These are phyloP conservation scores for Trametes cubensis DNA, from an alignment of 768 basidiomycete species.

Conservation along the genomic window DNA sequence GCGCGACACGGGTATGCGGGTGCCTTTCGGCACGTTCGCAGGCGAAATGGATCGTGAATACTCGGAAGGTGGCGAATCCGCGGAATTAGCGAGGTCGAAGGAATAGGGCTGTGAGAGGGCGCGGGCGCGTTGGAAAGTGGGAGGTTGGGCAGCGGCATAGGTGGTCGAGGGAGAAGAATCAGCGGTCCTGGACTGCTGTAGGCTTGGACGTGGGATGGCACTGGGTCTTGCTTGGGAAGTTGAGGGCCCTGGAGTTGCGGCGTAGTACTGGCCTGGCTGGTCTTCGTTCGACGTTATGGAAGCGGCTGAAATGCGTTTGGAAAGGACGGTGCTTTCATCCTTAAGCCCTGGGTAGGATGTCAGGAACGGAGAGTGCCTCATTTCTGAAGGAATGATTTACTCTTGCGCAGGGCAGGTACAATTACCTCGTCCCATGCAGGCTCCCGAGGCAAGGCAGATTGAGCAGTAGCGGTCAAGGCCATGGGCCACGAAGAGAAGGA, in stretches of 20 bases:
- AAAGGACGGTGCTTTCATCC: constrained; percentile 75
- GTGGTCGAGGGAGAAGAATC: constrained; percentile 24
- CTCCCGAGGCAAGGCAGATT: constrained; percentile 39
- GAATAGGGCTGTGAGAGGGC: constrained; percentile 67
- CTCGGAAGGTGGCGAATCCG: constrained; percentile 38
- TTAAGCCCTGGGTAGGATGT: constrained; percentile 62
- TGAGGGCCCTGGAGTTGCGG: constrained; percentile 17
- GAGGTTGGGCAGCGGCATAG: constrained; percentile 24
- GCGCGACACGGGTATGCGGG: constrained; percentile 53
- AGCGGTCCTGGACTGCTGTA: constrained; percentile 41
- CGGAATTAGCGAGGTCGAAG: constrained; percentile 42
- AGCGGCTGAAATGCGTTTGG: constrained; percentile 75
- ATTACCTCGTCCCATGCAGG: constrained; percentile 83
- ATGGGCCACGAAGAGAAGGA: constrained; percentile 33
- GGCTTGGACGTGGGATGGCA: constrained; percentile 52
- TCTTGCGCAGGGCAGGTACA: constrained; percentile 78
- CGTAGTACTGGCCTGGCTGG: constrained; percentile 28
- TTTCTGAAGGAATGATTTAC: constrained; percentile 45
- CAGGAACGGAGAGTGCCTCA: constrained; percentile 14
- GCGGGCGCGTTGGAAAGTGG: constrained; percentile 51
- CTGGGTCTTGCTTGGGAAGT: constrained; percentile 38
- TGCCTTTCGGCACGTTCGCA: constrained; percentile 43
- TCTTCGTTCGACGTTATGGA: constrained; percentile 64
- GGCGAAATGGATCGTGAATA: constrained; percentile 34
- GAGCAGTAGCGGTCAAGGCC: constrained; percentile 47